A percentile compares a stretch with the other conserved stretches of the same genome.
Conservation (phyloP, 129 eudicot species). For the Flaveria trinervia region DNA sequence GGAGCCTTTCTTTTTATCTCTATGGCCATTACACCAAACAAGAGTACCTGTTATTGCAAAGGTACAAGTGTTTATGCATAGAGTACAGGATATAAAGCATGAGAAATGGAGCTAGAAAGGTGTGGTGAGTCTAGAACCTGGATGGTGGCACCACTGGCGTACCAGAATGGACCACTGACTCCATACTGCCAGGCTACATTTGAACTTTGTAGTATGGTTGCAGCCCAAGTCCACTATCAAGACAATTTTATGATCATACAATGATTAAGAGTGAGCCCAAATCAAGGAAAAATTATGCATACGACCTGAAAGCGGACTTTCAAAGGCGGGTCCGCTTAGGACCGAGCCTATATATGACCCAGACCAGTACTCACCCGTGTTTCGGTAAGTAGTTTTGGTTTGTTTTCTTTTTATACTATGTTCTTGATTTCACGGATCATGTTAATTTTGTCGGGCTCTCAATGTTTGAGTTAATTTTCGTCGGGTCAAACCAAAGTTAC, state of each 20-base stretch:
- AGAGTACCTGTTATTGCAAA: slow-evolving; percentile 54
- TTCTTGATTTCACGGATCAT: too few relatives aligned
- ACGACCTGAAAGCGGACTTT: too few relatives aligned
- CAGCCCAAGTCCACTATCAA: slow-evolving; percentile 98
- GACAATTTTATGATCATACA: neutral
- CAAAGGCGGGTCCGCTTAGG: neutral
- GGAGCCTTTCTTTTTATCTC: slow-evolving; percentile 99
- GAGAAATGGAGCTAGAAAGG: slow-evolving; percentile 7
- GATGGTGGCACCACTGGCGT: slow-evolving; percentile 95
- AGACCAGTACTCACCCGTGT: neutral
- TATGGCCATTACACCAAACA: slow-evolving; percentile 96
- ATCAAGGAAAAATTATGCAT: neutral
- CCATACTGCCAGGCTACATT: slow-evolving; percentile 98
- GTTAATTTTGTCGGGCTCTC: too few relatives aligned
- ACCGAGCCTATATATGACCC: neutral
- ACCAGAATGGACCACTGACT: slow-evolving; percentile 97
- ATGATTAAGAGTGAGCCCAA: neutral
- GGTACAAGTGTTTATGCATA: slow-evolving; percentile 1
- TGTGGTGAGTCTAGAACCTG: slow-evolving; percentile 40
- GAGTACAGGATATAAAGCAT: slow-evolving; percentile 18
- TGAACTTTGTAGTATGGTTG: slow-evolving; percentile 94
- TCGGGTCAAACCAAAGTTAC: too few relatives aligned
- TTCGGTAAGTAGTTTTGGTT: too few relatives aligned
- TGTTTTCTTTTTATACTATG: too few relatives aligned
- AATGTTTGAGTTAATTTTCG: too few relatives aligned